Evolutionary conservation across 257 asterid species (phyloP).

Genomic region (Nicotiana paniculata): DNA sequence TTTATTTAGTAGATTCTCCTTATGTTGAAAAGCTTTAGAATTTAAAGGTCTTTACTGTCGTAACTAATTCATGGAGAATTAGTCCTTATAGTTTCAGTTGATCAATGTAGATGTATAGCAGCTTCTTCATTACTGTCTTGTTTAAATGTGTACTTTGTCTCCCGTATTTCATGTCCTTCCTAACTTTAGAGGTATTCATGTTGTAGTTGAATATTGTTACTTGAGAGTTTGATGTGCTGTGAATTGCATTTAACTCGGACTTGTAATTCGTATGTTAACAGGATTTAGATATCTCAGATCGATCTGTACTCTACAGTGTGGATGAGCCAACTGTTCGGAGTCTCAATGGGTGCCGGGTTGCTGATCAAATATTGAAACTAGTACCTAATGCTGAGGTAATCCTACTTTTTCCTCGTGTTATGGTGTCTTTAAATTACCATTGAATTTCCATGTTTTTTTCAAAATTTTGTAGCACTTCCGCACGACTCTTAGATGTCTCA

Average conservation of each 20-base stretch:
- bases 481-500: conserved; percentile 35
- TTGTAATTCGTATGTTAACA: conserved; percentile 19
- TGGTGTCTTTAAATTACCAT: not conserved
- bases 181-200: not conserved
- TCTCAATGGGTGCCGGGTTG: conserved; percentile 94
- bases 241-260: not conserved
- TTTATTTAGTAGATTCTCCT: not conserved
- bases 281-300: conserved; percentile 87
- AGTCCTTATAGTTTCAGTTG: not conserved
- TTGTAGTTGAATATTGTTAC: not conserved
- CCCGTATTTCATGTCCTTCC: not conserved
- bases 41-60: no score
- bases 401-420: not conserved
- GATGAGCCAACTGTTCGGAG: conserved; percentile 91
- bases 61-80: not conserved
- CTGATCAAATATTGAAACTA: conserved; percentile 90
- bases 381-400: conserved; percentile 80
- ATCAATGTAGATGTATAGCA: not conserved
- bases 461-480: conserved; percentile 27
- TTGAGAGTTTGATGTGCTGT: not conserved
- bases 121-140: not conserved
- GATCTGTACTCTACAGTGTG: conserved; percentile 61
- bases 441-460: not conserved
- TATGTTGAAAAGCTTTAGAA: not conserved
- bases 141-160: not conserved